Evolutionary conservation across 2,329 filamentous ascomycete species (phyloP).

Genomic region (Chrysosporium keratinophilum): DNA sequence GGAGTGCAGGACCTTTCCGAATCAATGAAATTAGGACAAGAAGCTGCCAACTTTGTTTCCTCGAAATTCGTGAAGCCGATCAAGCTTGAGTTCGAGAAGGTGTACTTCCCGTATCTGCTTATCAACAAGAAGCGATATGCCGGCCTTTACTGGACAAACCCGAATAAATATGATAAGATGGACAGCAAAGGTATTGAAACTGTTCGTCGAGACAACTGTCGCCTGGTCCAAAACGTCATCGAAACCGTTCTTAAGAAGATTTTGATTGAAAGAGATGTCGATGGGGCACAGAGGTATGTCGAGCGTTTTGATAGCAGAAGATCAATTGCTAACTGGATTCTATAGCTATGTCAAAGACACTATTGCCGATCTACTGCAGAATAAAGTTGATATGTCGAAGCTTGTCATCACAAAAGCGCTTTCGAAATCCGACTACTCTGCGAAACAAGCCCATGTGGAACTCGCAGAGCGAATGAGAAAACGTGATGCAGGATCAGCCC

Average conservation of each 20-base stretch:
- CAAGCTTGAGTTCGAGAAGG: constrained; percentile 98
- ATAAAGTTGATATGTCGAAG: constrained; percentile 98
- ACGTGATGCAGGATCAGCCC: constrained; percentile 87
- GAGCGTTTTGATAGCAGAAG: background rate
- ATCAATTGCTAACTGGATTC: constrained; percentile 29
- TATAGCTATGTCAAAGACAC: constrained; percentile 86
- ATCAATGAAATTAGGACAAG: constrained; percentile 90
- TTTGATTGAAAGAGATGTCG: constrained; percentile 81
- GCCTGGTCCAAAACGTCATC: constrained; percentile 91
- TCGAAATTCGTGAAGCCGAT: constrained; percentile 91
- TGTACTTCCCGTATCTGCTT: constrained; percentile 92
- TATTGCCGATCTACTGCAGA: constrained; percentile 89
- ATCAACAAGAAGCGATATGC: constrained; percentile 99
- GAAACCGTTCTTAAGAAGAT: constrained; percentile 95
- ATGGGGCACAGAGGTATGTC: constrained; percentile 83
- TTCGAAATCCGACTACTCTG: constrained; percentile 77
- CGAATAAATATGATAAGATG: constrained; percentile 97
- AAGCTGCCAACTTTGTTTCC: constrained; percentile 80
- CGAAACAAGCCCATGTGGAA: constrained; percentile 92
- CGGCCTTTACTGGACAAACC: constrained; percentile 92
- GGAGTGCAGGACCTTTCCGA: constrained; percentile 76
- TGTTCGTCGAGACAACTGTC: constrained; percentile 90
- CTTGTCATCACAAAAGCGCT: constrained; percentile 97
- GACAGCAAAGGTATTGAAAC: constrained; percentile 99
- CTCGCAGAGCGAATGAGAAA: constrained; percentile 95